Evolutionary conservation across 768 basidiomycete genomes (phyloP).

Genomic region (Pulveroboletus sp.): DNA sequence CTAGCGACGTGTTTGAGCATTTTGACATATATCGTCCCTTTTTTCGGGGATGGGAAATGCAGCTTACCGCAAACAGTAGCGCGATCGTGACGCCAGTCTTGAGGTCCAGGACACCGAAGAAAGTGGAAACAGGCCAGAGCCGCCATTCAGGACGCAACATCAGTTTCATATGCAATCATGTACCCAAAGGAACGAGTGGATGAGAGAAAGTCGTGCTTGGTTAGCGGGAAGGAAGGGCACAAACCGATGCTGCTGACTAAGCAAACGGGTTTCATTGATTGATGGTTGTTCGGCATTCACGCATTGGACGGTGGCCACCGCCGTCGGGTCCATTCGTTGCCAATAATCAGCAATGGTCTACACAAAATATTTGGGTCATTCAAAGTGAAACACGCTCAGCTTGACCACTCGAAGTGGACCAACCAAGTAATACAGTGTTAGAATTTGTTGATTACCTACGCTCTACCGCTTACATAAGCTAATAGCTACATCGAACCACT

Average conservation of each 20-base stretch:
- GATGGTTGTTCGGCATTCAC: too few relatives aligned
- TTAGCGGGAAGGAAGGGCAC: background rate
- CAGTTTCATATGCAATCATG: slow-evolving; percentile 60
- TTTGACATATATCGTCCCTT: background rate
- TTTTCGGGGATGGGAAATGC: background rate
- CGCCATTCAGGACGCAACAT: slow-evolving; percentile 80
- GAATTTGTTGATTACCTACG: too few relatives aligned
- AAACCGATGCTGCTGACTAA: slow-evolving; percentile 20
- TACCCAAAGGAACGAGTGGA: slow-evolving; percentile 16
- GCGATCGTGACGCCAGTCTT: slow-evolving; percentile 90
- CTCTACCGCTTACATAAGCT: too few relatives aligned
- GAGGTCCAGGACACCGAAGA: slow-evolving; percentile 84
- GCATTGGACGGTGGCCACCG: too few relatives aligned
- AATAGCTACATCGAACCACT: too few relatives aligned
- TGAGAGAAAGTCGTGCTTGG: background rate
- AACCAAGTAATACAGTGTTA: too few relatives aligned
- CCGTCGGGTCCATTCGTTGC: too few relatives aligned
- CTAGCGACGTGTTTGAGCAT: slow-evolving; percentile 34
- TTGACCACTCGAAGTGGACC: too few relatives aligned
- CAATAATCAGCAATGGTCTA: too few relatives aligned
- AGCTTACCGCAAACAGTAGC: slow-evolving; percentile 81
- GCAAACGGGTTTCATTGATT: background rate
- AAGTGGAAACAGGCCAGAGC: slow-evolving; percentile 76
- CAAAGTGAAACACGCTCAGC: too few relatives aligned
- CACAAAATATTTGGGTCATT: too few relatives aligned